phyloP scores from a whole-genome alignment of 768 basidiomycete species.

The Pulveroboletus sp. region DNA sequence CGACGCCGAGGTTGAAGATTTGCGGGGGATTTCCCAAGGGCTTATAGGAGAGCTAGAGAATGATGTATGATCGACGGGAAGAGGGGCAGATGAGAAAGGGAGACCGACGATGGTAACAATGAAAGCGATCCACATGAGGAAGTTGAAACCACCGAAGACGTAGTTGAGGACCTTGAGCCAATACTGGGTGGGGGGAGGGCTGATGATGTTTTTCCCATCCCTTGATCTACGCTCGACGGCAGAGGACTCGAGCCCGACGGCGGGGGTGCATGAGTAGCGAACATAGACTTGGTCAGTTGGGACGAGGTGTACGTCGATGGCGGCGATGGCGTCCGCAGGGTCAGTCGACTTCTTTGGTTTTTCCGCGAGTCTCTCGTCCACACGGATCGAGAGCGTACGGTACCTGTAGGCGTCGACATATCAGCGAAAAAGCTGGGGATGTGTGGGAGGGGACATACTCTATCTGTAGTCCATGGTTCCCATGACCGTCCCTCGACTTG shows the following conservation, averaged over 20 bases:
- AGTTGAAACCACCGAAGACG: constrained; percentile 55
- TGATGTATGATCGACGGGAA: constrained; percentile 9
- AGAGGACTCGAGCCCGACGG: constrained; percentile 43
- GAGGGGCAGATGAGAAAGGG: background rate
- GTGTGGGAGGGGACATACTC: constrained; percentile 7
- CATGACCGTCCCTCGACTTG: constrained; percentile 15
- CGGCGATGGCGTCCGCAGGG: constrained; percentile 36
- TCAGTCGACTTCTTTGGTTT: constrained; percentile 24
- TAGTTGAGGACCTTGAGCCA: constrained; percentile 50
- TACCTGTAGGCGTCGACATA: constrained; percentile 28
- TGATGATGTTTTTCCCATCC: constrained; percentile 46
- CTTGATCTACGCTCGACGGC: constrained; percentile 39
- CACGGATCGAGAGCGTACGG: constrained; percentile 44
- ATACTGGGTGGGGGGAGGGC: constrained; percentile 43
- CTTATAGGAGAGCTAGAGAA: constrained; percentile 45
- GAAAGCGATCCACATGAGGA: constrained; percentile 51
- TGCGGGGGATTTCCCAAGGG: constrained; percentile 43
- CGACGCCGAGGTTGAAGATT: constrained; percentile 47
- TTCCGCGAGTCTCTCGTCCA: constrained; percentile 28
- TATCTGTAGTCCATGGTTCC: constrained; percentile 30
- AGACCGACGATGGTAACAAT: constrained; percentile 40
- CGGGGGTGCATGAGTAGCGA: constrained; percentile 40
- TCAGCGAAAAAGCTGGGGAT: background rate
- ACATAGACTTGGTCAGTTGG: constrained; percentile 37
- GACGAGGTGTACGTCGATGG: constrained; percentile 48